A percentile compares a stretch with the other conserved stretches of the same genome.
phyloP scores from a whole-genome alignment of 768 basidiomycete genomes.

The Ephemerocybe angulata region DNA sequence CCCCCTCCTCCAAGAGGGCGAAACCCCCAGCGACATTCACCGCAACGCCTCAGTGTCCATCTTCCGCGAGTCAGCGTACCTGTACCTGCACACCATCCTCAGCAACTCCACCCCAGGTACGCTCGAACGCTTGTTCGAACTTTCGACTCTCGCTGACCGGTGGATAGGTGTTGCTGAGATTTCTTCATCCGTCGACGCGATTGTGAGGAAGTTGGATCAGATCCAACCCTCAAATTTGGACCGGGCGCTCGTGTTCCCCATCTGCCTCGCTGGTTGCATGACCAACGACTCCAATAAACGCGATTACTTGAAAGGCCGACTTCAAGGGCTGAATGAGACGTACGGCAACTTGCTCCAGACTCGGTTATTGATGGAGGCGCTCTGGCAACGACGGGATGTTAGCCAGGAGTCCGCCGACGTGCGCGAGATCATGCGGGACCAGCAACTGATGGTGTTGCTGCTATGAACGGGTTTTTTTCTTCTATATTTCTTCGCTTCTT shows the following conservation, averaged over 20 bases:
- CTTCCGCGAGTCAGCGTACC: conserved; percentile 60
- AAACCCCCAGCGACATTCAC: conserved; percentile 41
- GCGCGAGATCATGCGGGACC: conserved; percentile 55
- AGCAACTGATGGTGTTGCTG: conserved; percentile 45
- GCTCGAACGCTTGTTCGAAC: conserved; percentile 15
- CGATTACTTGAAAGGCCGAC: conserved; percentile 54
- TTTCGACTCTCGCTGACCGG: neutral
- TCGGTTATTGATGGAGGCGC: conserved; percentile 58
- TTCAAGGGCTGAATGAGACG: conserved; percentile 51
- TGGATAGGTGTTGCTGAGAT: conserved; percentile 70
- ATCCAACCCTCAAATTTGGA: conserved; percentile 60
- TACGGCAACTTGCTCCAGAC: conserved; percentile 60
- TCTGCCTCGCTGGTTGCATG: conserved; percentile 71
- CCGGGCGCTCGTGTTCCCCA: conserved; percentile 66
- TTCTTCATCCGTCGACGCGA: conserved; percentile 47
- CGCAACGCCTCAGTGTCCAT: conserved; percentile 49
- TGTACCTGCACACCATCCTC: conserved; percentile 70
- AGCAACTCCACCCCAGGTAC: conserved; percentile 68
- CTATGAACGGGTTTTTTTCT: conserved; percentile 32
- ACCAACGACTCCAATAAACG: conserved; percentile 58
- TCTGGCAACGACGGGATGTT: conserved; percentile 66
- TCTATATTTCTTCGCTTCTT: neutral
- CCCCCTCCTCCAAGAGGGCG: conserved; percentile 26
- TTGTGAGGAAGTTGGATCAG: conserved; percentile 51
- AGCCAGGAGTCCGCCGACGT: conserved; percentile 53